Conservation (phyloP, 148 eudicot genomes). For the Vaccinium myrtillus region DNA sequence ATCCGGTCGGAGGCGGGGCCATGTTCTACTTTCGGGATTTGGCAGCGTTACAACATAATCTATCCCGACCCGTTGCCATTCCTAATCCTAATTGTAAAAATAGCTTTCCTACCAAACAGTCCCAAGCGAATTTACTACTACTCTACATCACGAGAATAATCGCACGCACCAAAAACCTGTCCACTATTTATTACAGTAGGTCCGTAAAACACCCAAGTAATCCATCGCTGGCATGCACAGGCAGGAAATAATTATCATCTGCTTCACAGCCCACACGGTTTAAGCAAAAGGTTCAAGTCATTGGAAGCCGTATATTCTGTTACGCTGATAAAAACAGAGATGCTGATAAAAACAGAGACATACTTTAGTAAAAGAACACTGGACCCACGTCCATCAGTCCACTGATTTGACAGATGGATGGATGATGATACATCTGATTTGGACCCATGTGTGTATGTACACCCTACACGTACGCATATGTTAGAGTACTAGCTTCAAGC, state of each 20-base stretch:
- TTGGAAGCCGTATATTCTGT: neutral
- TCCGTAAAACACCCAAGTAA: neutral
- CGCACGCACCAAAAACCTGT: too few species aligned
- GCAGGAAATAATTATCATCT: neutral
- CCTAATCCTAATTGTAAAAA: too few species aligned
- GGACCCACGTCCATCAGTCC: neutral
- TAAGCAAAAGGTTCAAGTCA: neutral
- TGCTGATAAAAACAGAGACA: neutral
- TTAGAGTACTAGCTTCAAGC: too few species aligned
- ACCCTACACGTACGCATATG: too few species aligned
- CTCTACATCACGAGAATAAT: too few species aligned
- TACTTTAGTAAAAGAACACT: neutral
- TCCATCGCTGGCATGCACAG: neutral
- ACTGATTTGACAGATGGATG: slow-evolving; percentile 1
- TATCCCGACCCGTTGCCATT: too few species aligned
- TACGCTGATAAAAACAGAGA: neutral
- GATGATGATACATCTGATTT: neutral
- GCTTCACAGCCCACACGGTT: neutral
- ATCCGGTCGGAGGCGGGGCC: too few species aligned
- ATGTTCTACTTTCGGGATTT: too few species aligned
- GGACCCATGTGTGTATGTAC: neutral
- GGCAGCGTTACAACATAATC: too few species aligned
- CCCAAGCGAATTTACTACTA: too few species aligned
- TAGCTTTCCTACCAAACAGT: neutral
- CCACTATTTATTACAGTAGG: neutral